These are phyloP conservation scores for Leucocoprinus birnbaumii DNA, from an alignment of 768 basidiomycete genomes.

Conservation along the genomic window DNA sequence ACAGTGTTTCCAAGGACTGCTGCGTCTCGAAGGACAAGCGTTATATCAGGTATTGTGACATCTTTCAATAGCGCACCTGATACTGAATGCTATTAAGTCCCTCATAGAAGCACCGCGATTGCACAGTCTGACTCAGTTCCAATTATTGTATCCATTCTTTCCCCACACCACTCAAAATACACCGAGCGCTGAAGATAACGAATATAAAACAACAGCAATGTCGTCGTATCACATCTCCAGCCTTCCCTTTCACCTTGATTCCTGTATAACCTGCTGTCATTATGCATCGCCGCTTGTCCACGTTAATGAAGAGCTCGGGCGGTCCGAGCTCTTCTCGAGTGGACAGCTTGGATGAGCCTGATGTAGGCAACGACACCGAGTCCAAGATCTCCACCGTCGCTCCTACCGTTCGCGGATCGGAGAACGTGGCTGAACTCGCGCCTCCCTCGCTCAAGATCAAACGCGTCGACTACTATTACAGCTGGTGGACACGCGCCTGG, in stretches of 20 bases:
- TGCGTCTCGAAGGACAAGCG: too few species aligned
- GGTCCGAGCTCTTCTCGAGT: conserved; percentile 13
- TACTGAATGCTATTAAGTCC: neutral
- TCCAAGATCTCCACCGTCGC: conserved; percentile 31
- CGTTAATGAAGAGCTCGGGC: conserved; percentile 17
- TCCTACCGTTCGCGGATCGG: conserved; percentile 15
- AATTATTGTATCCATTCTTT: too few species aligned
- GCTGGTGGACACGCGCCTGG: conserved; percentile 53
- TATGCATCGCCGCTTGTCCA: conserved; percentile 24
- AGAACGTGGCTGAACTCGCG: conserved; percentile 21
- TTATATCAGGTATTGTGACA: too few species aligned
- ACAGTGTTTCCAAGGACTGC: too few species aligned
- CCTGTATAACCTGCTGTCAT: neutral
- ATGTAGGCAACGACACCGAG: conserved; percentile 30
- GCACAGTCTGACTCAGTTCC: neutral
- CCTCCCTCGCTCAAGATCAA: conserved; percentile 54
- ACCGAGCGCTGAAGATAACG: too few species aligned
- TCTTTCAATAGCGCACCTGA: too few species aligned
- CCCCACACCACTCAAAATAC: too few species aligned
- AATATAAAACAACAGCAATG: neutral
- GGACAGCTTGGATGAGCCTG: conserved; percentile 10
- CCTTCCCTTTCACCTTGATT: neutral
- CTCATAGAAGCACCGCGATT: neutral
- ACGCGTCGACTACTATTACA: conserved; percentile 59
- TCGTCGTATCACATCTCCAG: neutral